phyloP scores from a whole-genome alignment of 768 basidiomycete species.

The Myochromella boudieri region DNA sequence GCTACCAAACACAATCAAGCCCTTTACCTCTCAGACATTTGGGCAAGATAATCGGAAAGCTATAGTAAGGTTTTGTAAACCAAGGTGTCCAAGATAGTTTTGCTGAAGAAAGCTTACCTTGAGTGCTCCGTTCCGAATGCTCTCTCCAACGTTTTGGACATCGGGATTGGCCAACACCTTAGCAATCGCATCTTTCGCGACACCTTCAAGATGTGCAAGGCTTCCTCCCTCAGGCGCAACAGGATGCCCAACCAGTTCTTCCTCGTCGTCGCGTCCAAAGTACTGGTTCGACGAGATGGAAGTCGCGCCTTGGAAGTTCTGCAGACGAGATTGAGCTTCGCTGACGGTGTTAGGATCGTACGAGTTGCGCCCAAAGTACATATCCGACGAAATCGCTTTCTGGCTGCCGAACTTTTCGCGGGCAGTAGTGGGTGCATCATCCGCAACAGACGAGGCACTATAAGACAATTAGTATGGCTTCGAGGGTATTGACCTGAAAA shows the following conservation, averaged over 20 bases:
- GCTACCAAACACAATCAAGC: no score
- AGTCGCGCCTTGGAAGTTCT: constrained; percentile 86
- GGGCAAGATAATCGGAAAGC: constrained; percentile 69
- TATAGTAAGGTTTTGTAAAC: constrained; percentile 18
- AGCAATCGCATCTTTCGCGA: constrained; percentile 74
- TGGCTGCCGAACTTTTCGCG: constrained; percentile 90
- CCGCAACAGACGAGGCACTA: constrained; percentile 30
- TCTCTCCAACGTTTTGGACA: constrained; percentile 83
- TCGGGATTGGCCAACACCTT: constrained; percentile 82
- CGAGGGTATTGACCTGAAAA: not conserved
- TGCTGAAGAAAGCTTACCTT: constrained; percentile 49
- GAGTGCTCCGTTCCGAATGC: constrained; percentile 73
- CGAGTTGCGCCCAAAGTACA: constrained; percentile 89
- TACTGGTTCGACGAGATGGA: constrained; percentile 95
- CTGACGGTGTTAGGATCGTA: constrained; percentile 73
- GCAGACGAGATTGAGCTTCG: constrained; percentile 82
- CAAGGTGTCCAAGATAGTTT: not conserved
- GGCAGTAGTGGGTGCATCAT: constrained; percentile 74
- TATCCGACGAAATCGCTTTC: constrained; percentile 96
- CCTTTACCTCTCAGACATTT: constrained; percentile 53
- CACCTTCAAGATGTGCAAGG: constrained; percentile 53
- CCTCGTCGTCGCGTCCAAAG: constrained; percentile 90
- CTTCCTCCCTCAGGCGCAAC: constrained; percentile 47
- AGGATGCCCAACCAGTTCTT: constrained; percentile 44
- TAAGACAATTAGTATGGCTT: constrained; percentile 5